Evolutionary conservation across 2,329 filamentous ascomycete species (phyloP).

Genomic region (Thelonectria olida): DNA sequence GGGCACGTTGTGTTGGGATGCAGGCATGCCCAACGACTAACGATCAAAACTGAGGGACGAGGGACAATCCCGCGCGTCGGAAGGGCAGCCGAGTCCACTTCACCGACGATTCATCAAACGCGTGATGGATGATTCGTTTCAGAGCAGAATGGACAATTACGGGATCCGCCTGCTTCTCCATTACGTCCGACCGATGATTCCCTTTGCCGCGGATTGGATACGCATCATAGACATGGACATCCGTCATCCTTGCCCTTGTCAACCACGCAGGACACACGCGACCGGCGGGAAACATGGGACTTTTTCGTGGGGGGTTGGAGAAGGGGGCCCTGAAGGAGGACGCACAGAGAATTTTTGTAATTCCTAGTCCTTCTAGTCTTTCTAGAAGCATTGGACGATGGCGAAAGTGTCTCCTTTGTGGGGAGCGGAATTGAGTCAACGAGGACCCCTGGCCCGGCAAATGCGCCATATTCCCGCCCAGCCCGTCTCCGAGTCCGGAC

Average conservation of each 20-base stretch:
- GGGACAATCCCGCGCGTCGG: background rate
- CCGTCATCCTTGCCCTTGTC: background rate
- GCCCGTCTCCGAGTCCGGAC: background rate
- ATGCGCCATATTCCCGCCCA: conserved; percentile 9
- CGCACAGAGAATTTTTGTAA: background rate
- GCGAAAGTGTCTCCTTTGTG: too few relatives aligned
- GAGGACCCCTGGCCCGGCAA: background rate
- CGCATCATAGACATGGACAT: background rate
- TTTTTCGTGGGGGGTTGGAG: too few relatives aligned
- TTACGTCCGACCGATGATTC: background rate
- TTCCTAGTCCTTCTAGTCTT: background rate
- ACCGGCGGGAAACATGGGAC: background rate
- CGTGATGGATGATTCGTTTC: background rate
- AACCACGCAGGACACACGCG: background rate
- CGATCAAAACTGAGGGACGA: too few relatives aligned
- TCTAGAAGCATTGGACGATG: conserved; percentile 1
- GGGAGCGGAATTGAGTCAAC: background rate
- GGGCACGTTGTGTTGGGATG: conserved; percentile 14
- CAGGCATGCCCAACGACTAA: conserved; percentile 36
- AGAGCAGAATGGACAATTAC: too few relatives aligned
- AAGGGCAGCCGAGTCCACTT: background rate
- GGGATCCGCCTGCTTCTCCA: background rate
- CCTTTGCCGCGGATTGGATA: background rate
- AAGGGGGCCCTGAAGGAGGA: background rate
- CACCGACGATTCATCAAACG: background rate